Base-by-base conservation (phyloP, 345 rosid species). In the Conringia planisiliqua region DNA sequence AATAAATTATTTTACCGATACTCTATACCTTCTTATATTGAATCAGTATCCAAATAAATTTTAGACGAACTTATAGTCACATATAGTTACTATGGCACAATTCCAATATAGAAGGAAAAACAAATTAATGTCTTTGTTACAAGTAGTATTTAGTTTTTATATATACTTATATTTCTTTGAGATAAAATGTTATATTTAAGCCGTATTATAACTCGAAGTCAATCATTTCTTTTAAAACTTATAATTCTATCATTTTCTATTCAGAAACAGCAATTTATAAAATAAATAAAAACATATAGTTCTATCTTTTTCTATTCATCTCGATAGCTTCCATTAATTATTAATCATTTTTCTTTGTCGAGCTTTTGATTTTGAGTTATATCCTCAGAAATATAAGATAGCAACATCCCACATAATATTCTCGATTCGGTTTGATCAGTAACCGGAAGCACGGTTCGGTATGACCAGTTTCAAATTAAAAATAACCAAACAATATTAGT, bases 371-470 rank as follows among this genome's bases (percentile, higher is more conserved):
- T 30, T 29, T 10, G 5, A 36, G 9, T 24, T 14, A 43, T 14
- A 5, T 14, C 8, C 17, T 14, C 7, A 2, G 1, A n/a, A 14
- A n/a, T n/a, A n/a, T 40, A 14, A n/a, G 6, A n/a, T 43, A 43
- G 9, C 20, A 43, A n/a, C 10, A 9, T 43, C 18, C 17, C 17
- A 12, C 30, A 48, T 35, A 30, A 30, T 30, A 26, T 39, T 62
- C 20, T 40, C 42, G 27, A 13, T 29, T 30, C 46, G 44, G 42
- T 57, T 39, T 69, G 18, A 48, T 46, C 43, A 22, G 11, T 18
- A 75, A 60, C 62, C 63, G 13, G 17, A 61, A 62, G 10, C 38
- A 68, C 65, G 70, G 47, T 60, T 75, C 12, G 64, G 47, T 59
- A 50, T 35, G 52, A 27, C n/a, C 48, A 33, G 65, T 17, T 17